These are phyloP conservation scores for Scolecobasidium constrictum DNA, from an alignment of 2,329 filamentous ascomycete genomes.

Conservation along the genomic window DNA sequence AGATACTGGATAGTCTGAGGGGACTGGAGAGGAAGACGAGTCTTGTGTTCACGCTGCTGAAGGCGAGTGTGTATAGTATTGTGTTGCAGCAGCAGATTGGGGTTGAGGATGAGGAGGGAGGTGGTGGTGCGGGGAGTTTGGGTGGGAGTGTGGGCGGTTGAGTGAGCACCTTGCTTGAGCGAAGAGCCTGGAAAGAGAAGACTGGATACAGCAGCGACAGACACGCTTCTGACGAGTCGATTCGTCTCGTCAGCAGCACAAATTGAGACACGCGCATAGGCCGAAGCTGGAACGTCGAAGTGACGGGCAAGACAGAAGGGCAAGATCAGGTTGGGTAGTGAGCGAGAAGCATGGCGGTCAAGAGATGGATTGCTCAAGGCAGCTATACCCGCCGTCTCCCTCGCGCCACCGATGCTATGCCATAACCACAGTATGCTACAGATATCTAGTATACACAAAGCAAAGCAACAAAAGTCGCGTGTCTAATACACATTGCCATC, in stretches of 20 bases:
- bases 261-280: too few species aligned
- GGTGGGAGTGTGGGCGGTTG: background rate
- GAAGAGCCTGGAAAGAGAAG: background rate
- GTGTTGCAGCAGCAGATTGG: slow-evolving; percentile 94
- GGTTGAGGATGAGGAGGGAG: slow-evolving; percentile 44
- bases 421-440: too few species aligned
- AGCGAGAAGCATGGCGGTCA: too few species aligned
- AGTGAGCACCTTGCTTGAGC: background rate
- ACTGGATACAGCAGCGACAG: background rate
- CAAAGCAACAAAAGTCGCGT: too few species aligned
- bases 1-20: slow-evolving; percentile 75
- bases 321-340: too few species aligned
- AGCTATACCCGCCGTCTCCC: too few species aligned
- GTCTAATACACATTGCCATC: slow-evolving; percentile 43
- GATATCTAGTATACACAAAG: too few species aligned
- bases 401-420: too few species aligned
- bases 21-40: slow-evolving; percentile 90
- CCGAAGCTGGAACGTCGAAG: too few species aligned
- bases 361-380: too few species aligned
- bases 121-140: background rate
- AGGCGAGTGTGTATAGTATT: slow-evolving; percentile 97
- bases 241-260: too few species aligned
- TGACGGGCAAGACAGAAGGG: too few species aligned
- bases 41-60: slow-evolving; percentile 87
- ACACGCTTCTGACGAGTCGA: background rate